Percentiles rank a stretch among this genome's conserved stretches.
Conservation (phyloP, 2,329 filamentous ascomycete species). For the Cordyceps javanica region DNA sequence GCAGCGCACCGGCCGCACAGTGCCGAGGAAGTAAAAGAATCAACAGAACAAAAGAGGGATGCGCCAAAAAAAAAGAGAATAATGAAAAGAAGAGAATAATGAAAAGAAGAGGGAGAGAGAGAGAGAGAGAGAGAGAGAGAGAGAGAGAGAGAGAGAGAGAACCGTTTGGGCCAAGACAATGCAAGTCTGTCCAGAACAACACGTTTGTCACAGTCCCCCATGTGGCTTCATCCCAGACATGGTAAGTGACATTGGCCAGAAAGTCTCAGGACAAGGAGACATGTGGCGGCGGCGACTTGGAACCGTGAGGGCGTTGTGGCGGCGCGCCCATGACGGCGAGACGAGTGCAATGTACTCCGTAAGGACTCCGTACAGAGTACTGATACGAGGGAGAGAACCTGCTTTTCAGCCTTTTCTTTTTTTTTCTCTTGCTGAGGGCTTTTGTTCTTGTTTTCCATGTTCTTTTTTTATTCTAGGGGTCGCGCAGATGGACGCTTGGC, state of each 20-base stretch:
- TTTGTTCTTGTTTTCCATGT: not conserved
- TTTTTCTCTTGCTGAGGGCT: not conserved
- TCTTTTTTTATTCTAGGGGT: not conserved
- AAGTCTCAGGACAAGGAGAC: not conserved
- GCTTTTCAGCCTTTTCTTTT: not conserved
- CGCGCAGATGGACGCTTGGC: not conserved
- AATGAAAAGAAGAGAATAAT: not conserved
- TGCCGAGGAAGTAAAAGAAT: not conserved
- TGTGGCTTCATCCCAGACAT: not conserved
- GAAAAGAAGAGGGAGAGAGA: not conserved
- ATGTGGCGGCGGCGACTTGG: not conserved
- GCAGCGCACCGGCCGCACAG: not conserved
- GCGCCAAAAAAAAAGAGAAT: no score
- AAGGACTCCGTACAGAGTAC: no score
- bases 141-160: not conserved
- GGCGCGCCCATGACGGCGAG: not conserved
- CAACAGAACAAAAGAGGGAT: no score
- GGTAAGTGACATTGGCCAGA: not conserved
- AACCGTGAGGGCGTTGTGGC: not conserved
- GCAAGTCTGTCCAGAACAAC: not conserved
- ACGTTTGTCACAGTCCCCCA: not conserved
- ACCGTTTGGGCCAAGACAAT: not conserved
- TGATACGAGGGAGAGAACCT: no score
- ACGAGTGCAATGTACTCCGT: not conserved
- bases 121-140: not conserved